Conservation (phyloP, 2,329 filamentous ascomycete genomes). For the Amauroascus verrucosus region DNA sequence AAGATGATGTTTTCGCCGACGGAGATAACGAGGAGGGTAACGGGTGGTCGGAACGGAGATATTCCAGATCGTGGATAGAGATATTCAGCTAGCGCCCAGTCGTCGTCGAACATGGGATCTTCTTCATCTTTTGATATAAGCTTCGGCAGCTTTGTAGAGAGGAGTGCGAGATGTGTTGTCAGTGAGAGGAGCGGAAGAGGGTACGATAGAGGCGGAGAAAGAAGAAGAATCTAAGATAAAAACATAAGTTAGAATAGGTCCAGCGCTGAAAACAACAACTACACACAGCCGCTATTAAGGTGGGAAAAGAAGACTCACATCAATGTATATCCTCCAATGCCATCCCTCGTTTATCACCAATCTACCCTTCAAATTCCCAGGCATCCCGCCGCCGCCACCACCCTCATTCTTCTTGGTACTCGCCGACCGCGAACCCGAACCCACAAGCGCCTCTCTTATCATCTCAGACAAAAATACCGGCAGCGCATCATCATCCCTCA, state of each 20-base stretch:
- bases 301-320: conserved; percentile 56
- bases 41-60: conserved; percentile 54
- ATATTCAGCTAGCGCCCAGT: conserved; percentile 76
- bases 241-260: too few relatives aligned
- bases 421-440: conserved; percentile 57
- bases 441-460: conserved; percentile 73
- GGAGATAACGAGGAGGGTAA: conserved; percentile 82
- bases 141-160: conserved; percentile 72
- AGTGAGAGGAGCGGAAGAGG: conserved; percentile 86
- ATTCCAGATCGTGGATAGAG: conserved; percentile 53
- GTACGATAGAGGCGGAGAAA: conserved; percentile 87
- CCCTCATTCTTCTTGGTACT: conserved; percentile 63
- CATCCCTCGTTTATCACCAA: conserved; percentile 82
- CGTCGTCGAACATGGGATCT: conserved; percentile 94
- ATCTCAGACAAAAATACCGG: conserved; percentile 81
- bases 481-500: conserved; percentile 79
- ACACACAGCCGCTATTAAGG: too few relatives aligned
- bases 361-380: conserved; percentile 56
- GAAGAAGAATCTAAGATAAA: conserved; percentile 62
- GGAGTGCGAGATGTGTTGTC: conserved; percentile 84
- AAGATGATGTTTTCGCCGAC: conserved; percentile 86
- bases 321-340: conserved; percentile 93
- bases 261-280: too few relatives aligned
- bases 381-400: conserved; percentile 47
- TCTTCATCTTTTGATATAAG: conserved; percentile 86